These are phyloP conservation scores for Westerdykella aurantiaca DNA, from an alignment of 2,329 filamentous ascomycete species.

Conservation along the genomic window DNA sequence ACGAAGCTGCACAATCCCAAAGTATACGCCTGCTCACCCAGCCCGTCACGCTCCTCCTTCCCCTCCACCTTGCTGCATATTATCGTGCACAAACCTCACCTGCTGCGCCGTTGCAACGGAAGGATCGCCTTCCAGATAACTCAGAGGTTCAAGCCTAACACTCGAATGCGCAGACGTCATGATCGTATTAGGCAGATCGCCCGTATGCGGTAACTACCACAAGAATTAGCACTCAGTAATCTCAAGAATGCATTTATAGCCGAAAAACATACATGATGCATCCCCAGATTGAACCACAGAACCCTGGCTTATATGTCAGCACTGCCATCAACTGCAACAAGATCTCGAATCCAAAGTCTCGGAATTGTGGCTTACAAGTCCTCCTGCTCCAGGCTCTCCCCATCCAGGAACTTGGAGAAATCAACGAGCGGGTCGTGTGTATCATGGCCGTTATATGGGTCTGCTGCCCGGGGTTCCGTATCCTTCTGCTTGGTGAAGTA, in stretches of 20 bases:
- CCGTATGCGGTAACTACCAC: constrained; percentile 34
- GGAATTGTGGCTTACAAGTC: constrained; percentile 23
- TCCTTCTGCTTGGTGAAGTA: constrained; percentile 50
- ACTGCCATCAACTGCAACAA: constrained; percentile 2
- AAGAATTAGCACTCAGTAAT: too few species aligned
- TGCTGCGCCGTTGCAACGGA: constrained; percentile 11
- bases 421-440: constrained; percentile 46
- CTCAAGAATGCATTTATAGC: too few species aligned
- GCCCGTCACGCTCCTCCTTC: too few species aligned
- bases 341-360: neutral
- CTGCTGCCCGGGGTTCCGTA: constrained; percentile 45
- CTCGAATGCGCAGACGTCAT: constrained; percentile 45
- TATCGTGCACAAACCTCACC: neutral
- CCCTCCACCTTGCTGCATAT: neutral
- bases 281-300: constrained; percentile 49
- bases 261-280: constrained; percentile 39
- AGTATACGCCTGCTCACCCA: too few species aligned
- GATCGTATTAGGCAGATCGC: constrained; percentile 48
- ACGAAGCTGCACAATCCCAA: too few species aligned
- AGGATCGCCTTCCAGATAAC: constrained; percentile 41
- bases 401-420: constrained; percentile 48
- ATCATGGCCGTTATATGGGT: constrained; percentile 45
- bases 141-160: constrained; percentile 42
- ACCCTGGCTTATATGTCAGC: constrained; percentile 37
- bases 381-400: constrained; percentile 39